A percentile compares a stretch with the other conserved stretches of the same genome.
Conservation (phyloP, 345 rosid species). For the Barbarea vulgaris region DNA sequence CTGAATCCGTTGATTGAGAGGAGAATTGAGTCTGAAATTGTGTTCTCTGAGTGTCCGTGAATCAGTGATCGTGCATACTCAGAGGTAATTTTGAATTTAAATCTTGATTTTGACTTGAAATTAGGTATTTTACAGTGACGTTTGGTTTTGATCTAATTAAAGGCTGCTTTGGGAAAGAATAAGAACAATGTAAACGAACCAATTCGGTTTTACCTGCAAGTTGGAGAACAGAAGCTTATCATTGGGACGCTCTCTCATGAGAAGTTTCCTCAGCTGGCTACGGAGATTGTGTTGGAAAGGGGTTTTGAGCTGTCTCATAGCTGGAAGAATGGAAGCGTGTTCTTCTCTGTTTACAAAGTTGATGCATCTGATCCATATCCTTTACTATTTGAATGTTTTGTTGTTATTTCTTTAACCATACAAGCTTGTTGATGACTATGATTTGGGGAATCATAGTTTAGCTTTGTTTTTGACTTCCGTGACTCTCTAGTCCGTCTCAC, state of each 20-base stretch:
- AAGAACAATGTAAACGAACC: conserved; percentile 51
- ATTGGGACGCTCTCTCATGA: conserved; percentile 67
- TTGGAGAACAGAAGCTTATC: conserved; percentile 52
- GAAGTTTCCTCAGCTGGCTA: conserved; percentile 59
- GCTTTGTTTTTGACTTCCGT: conserved; percentile 34
- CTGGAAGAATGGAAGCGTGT: conserved; percentile 70
- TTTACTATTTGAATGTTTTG: conserved; percentile 19
- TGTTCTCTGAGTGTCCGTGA: too few relatives aligned
- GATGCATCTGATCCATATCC: conserved; percentile 52
- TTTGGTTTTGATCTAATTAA: conserved; percentile 1
- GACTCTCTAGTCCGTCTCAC: conserved; percentile 33
- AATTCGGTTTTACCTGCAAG: conserved; percentile 42
- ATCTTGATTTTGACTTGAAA: background rate
- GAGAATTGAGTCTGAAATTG: too few relatives aligned
- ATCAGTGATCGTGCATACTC: conserved; percentile 63
- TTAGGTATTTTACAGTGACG: background rate
- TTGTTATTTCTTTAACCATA: background rate
- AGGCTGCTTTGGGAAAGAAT: conserved; percentile 67
- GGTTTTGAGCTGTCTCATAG: conserved; percentile 65
- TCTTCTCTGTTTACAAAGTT: conserved; percentile 62
- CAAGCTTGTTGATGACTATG: conserved; percentile 13
- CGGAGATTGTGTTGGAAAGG: conserved; percentile 62
- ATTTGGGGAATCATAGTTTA: background rate
- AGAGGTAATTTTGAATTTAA: conserved; percentile 45
- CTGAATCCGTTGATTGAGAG: too few relatives aligned